Conservation (phyloP, 108 stramenopile genomes). For the Schizochytrium sp. region DNA sequence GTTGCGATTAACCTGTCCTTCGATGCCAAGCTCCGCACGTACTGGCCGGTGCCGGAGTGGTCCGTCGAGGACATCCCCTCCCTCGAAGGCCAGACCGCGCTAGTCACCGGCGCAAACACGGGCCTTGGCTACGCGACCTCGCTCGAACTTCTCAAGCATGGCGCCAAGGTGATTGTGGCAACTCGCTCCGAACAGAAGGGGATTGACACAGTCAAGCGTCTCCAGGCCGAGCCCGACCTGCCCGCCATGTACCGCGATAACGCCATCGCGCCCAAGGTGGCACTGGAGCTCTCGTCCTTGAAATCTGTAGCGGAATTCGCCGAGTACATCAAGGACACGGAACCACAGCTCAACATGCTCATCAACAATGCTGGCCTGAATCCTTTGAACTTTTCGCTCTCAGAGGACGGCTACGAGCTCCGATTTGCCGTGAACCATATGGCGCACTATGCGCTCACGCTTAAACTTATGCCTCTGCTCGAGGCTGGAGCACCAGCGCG, state of each 20-base stretch:
- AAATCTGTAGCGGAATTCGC: neutral
- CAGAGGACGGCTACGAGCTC: neutral
- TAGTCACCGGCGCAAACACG: neutral
- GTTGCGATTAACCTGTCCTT: neutral
- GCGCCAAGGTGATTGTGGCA: neutral
- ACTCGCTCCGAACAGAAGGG: neutral
- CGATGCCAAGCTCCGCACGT: neutral
- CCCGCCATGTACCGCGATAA: neutral
- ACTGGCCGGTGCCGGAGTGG: neutral
- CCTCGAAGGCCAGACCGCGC: neutral
- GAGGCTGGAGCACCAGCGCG: neutral
- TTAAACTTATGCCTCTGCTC: neutral
- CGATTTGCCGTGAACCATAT: neutral
- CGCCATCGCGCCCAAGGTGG: neutral
- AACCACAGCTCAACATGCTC: neutral
- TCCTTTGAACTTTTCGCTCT: neutral
- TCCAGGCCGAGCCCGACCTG: neutral
- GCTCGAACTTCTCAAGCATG: neutral
- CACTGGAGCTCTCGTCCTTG: neutral
- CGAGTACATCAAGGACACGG: neutral
- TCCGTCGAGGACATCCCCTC: neutral
- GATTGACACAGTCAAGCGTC: neutral
- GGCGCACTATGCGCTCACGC: neutral
- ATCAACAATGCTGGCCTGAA: neutral
- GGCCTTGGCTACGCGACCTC: constrained; percentile 6